phyloP scores from a whole-genome alignment of 2,329 filamentous ascomycete species.

The Cladophialophora psammophila region DNA sequence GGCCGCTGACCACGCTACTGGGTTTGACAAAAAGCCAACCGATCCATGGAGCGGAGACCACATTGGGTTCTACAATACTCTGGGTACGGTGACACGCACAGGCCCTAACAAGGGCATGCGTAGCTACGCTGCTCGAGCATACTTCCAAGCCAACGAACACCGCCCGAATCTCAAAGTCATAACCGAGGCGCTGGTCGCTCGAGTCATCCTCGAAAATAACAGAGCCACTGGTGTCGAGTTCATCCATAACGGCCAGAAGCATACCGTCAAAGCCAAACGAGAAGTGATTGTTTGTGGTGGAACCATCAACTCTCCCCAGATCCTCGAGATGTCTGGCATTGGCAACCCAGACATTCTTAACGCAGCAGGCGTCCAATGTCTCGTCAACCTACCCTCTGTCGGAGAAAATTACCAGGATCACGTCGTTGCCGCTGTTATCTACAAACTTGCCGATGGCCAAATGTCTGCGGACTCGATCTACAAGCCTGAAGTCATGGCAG shows the following conservation, averaged over 20 bases:
- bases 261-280: slow-evolving; percentile 46
- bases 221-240: slow-evolving; percentile 55
- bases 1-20: slow-evolving; percentile 34
- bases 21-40: slow-evolving; percentile 35
- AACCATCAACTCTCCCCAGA: slow-evolving; percentile 63
- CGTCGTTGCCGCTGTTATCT: slow-evolving; percentile 38
- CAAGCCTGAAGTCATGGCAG: slow-evolving; percentile 45
- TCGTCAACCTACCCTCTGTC: slow-evolving; percentile 54
- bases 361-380: slow-evolving; percentile 53
- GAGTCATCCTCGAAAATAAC: slow-evolving; percentile 54
- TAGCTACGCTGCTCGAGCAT: slow-evolving; percentile 54
- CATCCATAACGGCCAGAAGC: slow-evolving; percentile 45
- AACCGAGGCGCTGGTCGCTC: slow-evolving; percentile 55
- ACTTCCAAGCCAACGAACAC: slow-evolving; percentile 48
- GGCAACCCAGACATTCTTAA: slow-evolving; percentile 57
- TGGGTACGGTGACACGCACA: slow-evolving; percentile 37
- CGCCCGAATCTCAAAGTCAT: slow-evolving; percentile 58
- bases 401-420: slow-evolving; percentile 62
- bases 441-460: slow-evolving; percentile 35
- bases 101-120: slow-evolving; percentile 42
- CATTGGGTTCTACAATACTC: slow-evolving; percentile 38
- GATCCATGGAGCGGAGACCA: slow-evolving; percentile 40
- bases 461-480: slow-evolving; percentile 43
- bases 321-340: slow-evolving; percentile 69
- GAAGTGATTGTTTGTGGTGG: slow-evolving; percentile 69